Percentiles rank a stretch among this genome's conserved stretches.
Evolutionary conservation across 164 flowering plant genomes (phyloP).

Genomic region (Vitis rupestris): DNA sequence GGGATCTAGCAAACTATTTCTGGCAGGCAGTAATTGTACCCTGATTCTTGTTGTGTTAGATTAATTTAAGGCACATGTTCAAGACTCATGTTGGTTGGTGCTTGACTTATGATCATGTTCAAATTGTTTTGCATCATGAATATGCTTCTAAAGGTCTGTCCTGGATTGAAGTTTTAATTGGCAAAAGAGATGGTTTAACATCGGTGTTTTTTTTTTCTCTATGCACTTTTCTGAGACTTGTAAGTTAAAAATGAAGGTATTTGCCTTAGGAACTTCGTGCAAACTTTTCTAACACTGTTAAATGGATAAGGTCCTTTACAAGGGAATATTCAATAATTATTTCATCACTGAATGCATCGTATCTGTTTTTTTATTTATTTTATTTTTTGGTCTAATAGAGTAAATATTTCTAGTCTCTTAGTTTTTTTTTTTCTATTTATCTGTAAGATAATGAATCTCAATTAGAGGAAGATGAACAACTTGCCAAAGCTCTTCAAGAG

Average conservation of each 20-base stretch:
- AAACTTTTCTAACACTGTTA: background rate
- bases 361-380: too few relatives aligned
- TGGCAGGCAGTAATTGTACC: too few relatives aligned
- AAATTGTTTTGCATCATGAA: background rate
- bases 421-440: background rate
- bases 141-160: background rate
- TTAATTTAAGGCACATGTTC: too few relatives aligned
- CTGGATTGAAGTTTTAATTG: background rate
- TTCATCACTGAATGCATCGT: background rate
- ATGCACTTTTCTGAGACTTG: too few relatives aligned
- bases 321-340: background rate
- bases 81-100: background rate
- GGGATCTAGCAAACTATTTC: too few relatives aligned
- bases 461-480: conserved; percentile 65
- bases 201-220: background rate
- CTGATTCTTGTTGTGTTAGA: too few relatives aligned
- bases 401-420: too few relatives aligned
- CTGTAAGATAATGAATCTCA: conserved; percentile 22
- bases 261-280: background rate
- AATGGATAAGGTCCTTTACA: background rate
- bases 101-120: background rate
- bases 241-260: too few relatives aligned
- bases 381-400: too few relatives aligned
- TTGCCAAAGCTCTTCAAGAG: conserved; percentile 74
- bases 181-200: background rate